phyloP scores from a whole-genome alignment of 2,329 filamentous ascomycete genomes.

The Endoconidiophora laricicola region DNA sequence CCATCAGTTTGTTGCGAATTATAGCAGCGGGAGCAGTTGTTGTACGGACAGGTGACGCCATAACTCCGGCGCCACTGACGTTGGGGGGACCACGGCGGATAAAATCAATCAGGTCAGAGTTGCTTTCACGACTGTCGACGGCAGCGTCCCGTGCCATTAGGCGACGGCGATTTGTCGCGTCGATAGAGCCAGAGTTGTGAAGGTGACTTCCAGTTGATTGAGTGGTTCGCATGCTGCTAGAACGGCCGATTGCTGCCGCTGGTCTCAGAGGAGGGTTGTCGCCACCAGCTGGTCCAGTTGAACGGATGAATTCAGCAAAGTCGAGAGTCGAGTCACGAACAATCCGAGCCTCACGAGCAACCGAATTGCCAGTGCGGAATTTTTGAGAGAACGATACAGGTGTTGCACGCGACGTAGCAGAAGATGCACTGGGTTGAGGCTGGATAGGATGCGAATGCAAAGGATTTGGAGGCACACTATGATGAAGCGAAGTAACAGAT shows the following conservation, averaged over 20 bases:
- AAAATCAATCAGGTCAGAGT: constrained; percentile 85
- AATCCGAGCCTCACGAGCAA: constrained; percentile 56
- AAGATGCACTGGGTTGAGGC: constrained; percentile 2
- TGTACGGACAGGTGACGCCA: constrained; percentile 69
- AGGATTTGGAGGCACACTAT: constrained; percentile 5
- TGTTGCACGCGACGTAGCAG: constrained; percentile 14
- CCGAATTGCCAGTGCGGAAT: not conserved
- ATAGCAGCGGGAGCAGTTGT: constrained; percentile 25
- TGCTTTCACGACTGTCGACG: constrained; percentile 46
- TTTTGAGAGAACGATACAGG: not conserved
- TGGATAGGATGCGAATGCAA: constrained; percentile 11
- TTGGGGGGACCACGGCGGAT: constrained; percentile 71
- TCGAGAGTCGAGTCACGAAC: constrained; percentile 58
- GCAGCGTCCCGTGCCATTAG: constrained; percentile 57
- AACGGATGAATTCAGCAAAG: constrained; percentile 79
- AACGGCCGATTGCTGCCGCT: constrained; percentile 19
- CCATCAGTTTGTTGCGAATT: constrained; percentile 8
- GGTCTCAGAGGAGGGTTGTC: constrained; percentile 21
- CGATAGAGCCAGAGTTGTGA: constrained; percentile 9
- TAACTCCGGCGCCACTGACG: constrained; percentile 43
- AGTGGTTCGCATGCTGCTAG: constrained; percentile 24
- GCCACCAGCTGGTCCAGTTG: constrained; percentile 51
- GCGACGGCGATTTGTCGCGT: constrained; percentile 30
- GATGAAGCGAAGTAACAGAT: constrained; percentile 13
- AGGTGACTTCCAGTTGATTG: constrained; percentile 20